These are phyloP conservation scores for Aspergillus thermomutatus DNA, from an alignment of 2,329 filamentous ascomycete genomes.

Conservation along the genomic window DNA sequence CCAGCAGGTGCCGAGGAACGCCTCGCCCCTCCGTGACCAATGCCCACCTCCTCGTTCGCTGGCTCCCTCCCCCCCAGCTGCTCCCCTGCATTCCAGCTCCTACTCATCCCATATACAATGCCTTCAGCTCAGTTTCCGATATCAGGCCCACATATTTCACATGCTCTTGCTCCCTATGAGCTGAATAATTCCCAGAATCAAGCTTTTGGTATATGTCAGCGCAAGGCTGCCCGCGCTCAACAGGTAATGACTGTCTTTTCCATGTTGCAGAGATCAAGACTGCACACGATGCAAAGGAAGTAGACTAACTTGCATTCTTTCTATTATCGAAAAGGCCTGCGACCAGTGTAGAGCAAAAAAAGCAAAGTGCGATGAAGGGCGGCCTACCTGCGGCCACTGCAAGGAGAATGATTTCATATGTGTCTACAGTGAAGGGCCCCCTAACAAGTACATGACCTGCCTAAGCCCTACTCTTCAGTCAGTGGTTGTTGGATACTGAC, in stretches of 20 bases:
- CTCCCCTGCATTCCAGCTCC: too few relatives aligned
- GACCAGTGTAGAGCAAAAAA: conserved; percentile 84
- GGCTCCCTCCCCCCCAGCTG: too few relatives aligned
- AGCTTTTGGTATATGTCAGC: conserved; percentile 32
- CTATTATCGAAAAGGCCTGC: conserved; percentile 63
- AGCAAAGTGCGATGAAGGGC: conserved; percentile 85
- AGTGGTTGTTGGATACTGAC: conserved; percentile 2
- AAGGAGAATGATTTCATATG: conserved; percentile 80
- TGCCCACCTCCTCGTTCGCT: too few relatives aligned
- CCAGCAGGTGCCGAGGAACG: too few relatives aligned
- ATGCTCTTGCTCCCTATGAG: conserved; percentile 31
- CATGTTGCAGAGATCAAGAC: background rate
- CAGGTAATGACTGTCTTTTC: conserved; percentile 28
- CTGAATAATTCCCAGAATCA: conserved; percentile 29
- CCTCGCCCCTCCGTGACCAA: too few relatives aligned
- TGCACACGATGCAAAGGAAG: background rate
- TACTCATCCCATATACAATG: conserved; percentile 30
- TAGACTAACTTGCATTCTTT: conserved; percentile 7
- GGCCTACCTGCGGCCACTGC: conserved; percentile 78
- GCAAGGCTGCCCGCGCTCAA: conserved; percentile 38
- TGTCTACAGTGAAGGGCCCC: conserved; percentile 85
- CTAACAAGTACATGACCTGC: conserved; percentile 69
- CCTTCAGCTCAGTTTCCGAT: conserved; percentile 28
- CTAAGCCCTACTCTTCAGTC: background rate
- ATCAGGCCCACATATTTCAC: conserved; percentile 23